phyloP scores from a whole-genome alignment of 164 flowering plant species.

The Echeveria elegans region DNA sequence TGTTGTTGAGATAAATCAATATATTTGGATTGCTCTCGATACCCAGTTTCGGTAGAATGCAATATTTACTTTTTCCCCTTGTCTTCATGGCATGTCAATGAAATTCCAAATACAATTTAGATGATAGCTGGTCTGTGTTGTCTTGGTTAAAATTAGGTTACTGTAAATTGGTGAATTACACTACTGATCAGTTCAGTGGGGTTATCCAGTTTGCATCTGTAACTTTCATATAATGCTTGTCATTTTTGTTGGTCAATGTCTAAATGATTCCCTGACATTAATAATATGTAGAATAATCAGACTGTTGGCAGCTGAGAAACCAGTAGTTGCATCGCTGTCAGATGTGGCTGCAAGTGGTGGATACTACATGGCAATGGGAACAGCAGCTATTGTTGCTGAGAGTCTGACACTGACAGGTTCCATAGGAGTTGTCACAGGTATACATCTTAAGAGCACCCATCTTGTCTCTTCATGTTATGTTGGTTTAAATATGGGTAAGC shows the following conservation, averaged over 20 bases:
- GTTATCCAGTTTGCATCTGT: not conserved
- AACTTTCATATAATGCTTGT: not conserved
- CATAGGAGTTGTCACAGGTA: constrained; percentile 95
- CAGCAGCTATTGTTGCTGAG: constrained; percentile 74
- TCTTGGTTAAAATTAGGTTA: not conserved
- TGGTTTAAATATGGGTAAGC: not conserved
- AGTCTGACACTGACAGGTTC: constrained; percentile 88
- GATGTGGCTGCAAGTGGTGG: constrained; percentile 99
- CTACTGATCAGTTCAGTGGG: not conserved
- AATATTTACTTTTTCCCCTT: not conserved
- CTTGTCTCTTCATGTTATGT: not conserved
- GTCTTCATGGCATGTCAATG: not conserved
- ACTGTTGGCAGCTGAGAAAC: constrained; percentile 67
- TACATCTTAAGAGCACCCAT: not conserved
- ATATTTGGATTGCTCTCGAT: not conserved
- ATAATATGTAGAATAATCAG: constrained; percentile 58
- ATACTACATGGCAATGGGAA: constrained; percentile 97
- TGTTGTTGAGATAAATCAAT: too few species aligned
- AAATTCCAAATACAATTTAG: not conserved
- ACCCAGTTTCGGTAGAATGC: not conserved
- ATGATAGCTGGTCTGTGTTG: not conserved
- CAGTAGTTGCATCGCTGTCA: constrained; percentile 93
- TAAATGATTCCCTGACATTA: not conserved
- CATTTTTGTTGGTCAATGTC: not conserved
- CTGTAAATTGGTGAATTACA: not conserved